A percentile compares a stretch with the other conserved stretches of the same genome.
Evolutionary conservation across 208 protist genomes (phyloP).

Genomic region (Vickermania ingenoplastis): DNA sequence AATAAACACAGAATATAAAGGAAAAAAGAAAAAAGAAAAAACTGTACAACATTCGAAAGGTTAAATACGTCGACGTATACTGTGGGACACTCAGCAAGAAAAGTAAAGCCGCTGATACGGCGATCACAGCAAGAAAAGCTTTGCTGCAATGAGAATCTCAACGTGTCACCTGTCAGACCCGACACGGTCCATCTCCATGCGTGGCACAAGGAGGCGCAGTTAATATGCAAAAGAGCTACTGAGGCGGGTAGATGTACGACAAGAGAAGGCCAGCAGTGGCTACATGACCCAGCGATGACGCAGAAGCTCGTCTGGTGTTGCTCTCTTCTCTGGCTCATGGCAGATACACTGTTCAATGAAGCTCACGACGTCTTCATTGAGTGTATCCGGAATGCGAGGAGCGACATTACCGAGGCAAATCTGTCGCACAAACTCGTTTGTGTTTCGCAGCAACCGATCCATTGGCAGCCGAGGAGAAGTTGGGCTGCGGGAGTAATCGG

Average conservation of each 20-base stretch:
- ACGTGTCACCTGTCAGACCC: no score
- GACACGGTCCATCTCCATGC: no score
- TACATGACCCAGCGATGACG: conserved; percentile 44
- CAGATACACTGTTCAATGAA: conserved; percentile 33
- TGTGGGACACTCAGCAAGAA: no score
- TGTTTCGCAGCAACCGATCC: conserved; percentile 17
- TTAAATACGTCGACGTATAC: no score
- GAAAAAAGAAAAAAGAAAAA: no score
- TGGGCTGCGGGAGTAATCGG: background rate
- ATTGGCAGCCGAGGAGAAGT: conserved; percentile 4
- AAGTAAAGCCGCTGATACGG: no score
- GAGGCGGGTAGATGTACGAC: conserved; percentile 19
- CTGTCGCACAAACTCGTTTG: conserved; percentile 19
- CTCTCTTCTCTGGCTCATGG: conserved; percentile 22
- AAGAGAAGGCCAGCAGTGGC: background rate
- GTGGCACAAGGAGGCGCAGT: background rate
- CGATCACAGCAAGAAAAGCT: no score
- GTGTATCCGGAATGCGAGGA: conserved; percentile 26
- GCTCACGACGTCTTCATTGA: conserved; percentile 28
- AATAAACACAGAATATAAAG: no score
- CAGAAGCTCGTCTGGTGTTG: conserved; percentile 28
- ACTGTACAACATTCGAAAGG: no score
- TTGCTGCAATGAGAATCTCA: no score
- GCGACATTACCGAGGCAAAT: conserved; percentile 24
- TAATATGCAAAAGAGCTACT: no score